phyloP scores from a whole-genome alignment of 2,329 filamentous ascomycete species.

The Aspergillus transmontanensis region DNA sequence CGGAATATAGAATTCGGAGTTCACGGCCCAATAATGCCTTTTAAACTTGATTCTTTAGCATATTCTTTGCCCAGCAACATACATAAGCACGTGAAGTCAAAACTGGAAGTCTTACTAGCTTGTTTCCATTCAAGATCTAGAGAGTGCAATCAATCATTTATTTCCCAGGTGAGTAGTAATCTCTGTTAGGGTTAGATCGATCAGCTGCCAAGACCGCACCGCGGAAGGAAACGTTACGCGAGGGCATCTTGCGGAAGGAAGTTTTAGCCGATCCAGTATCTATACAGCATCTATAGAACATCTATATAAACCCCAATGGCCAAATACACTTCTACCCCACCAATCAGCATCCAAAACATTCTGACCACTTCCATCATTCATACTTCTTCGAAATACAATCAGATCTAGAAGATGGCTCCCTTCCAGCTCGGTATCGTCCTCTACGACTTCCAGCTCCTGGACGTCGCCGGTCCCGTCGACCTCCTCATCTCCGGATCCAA shows the following conservation, averaged over 20 bases:
- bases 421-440: neutral
- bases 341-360: neutral
- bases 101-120: no score
- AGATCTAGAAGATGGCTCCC: neutral
- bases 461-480: neutral
- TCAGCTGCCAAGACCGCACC: neutral
- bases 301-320: neutral
- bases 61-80: no score
- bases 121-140: no score
- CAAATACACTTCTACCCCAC: neutral
- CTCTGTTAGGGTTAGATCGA: neutral
- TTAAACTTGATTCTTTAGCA: no score
- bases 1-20: no score
- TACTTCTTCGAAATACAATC: fast-evolving
- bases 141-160: no score
- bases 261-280: neutral
- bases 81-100: no score
- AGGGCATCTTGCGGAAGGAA: neutral
- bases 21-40: no score
- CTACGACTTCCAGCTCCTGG: neutral
- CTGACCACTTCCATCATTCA: neutral
- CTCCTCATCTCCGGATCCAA: neutral
- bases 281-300: neutral
- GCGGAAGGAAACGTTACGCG: neutral
- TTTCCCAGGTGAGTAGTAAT: no score